phyloP scores from a whole-genome alignment of 73 alveolate species.

The Tetrahymena malaccensis region DNA sequence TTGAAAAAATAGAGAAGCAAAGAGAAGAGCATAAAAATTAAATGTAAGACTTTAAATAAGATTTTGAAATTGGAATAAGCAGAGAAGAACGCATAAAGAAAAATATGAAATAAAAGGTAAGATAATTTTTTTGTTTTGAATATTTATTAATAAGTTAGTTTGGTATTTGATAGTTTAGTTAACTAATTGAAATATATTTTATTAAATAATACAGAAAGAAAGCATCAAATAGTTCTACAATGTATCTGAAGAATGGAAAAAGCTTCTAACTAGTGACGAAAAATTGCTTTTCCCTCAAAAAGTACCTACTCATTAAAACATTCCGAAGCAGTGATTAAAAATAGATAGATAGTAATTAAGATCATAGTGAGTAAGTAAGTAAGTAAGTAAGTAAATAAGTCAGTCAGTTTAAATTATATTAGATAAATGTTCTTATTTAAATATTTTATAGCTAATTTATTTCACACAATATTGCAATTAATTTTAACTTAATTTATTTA shows the following conservation, averaged over 20 bases:
- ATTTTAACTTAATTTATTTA: no score
- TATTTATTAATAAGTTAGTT: not conserved
- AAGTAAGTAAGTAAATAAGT: not conserved
- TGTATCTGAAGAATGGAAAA: slow-evolving; percentile 7
- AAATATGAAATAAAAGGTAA: not conserved
- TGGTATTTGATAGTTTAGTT: no score
- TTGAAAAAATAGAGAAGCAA: slow-evolving; percentile 2
- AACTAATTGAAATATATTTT: not conserved
- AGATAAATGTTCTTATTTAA: not conserved
- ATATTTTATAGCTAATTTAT: no score
- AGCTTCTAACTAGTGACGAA: slow-evolving; percentile 9
- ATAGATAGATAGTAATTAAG: not conserved
- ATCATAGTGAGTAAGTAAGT: not conserved
- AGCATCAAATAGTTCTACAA: slow-evolving; percentile 1
- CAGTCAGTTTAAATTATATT: no score
- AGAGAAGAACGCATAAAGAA: slow-evolving; percentile 19
- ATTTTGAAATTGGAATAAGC: slow-evolving; percentile 9
- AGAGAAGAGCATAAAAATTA: slow-evolving; percentile 21
- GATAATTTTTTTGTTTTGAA: not conserved
- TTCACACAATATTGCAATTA: not conserved
- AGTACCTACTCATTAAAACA: not conserved
- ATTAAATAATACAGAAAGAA: not conserved
- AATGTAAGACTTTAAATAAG: not conserved
- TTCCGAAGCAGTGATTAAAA: not conserved
- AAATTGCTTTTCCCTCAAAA: not conserved